Conservation (phyloP, 1,139 yeast genomes). For the Lodderomyces jiufengensis region DNA sequence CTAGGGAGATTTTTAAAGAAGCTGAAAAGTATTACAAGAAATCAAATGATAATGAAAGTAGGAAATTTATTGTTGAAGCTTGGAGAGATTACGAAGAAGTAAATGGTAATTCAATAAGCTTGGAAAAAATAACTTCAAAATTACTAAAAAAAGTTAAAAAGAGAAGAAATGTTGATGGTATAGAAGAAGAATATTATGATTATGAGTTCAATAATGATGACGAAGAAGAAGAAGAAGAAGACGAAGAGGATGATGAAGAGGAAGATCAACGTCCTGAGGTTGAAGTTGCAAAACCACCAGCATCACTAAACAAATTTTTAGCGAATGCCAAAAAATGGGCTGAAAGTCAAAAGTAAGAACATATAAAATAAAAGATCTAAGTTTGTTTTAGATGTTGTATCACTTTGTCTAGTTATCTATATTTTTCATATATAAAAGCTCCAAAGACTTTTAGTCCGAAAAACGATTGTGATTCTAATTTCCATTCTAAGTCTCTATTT, state of each 20-base stretch:
- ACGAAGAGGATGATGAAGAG: background rate
- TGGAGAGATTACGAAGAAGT: slow-evolving; percentile 61
- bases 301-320: slow-evolving; percentile 47
- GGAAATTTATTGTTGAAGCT: slow-evolving; percentile 58
- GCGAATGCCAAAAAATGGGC: slow-evolving; percentile 66
- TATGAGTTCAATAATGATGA: slow-evolving; percentile 68
- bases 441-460: no score
- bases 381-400: no score
- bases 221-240: slow-evolving; percentile 17
- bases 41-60: slow-evolving; percentile 34
- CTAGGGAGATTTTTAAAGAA: slow-evolving; percentile 54
- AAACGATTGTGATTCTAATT: no score
- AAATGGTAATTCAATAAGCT: slow-evolving; percentile 52
- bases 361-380: no score
- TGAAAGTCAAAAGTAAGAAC: slow-evolving; percentile 5
- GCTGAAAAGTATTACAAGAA: slow-evolving; percentile 49
- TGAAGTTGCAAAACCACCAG: background rate
- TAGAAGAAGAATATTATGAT: slow-evolving; percentile 55
- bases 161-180: slow-evolving; percentile 40
- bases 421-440: no score
- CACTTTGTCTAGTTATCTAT: no score
- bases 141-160: slow-evolving; percentile 58
- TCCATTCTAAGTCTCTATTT: no score
- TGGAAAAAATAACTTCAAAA: slow-evolving; percentile 37
- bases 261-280: background rate